Conservation (phyloP, 2,329 filamentous ascomycete genomes). For the Paraconiothyrium brasiliense region DNA sequence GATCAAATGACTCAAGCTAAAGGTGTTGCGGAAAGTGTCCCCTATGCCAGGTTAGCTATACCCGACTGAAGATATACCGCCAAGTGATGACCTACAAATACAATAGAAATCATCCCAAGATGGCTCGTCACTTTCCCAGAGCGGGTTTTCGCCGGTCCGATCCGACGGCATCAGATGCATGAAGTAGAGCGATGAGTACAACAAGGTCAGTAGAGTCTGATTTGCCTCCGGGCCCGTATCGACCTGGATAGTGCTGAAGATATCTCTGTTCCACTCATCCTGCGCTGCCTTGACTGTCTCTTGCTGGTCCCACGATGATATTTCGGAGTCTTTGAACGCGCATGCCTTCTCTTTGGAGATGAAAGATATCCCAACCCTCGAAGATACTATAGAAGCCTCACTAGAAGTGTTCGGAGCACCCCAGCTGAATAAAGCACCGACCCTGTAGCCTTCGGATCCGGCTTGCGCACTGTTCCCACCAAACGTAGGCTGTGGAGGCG, state of each 20-base stretch:
- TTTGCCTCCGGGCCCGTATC: constrained; percentile 64
- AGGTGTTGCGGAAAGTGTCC: constrained; percentile 72
- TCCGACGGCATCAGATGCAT: constrained; percentile 75
- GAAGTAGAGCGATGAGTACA: constrained; percentile 75
- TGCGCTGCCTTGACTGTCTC: constrained; percentile 50
- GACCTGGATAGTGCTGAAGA: constrained; percentile 67
- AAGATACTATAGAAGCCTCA: constrained; percentile 51
- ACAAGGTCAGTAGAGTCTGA: constrained; percentile 61
- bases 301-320: constrained; percentile 53
- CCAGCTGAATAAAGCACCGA: constrained; percentile 62
- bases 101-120: constrained; percentile 78
- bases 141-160: constrained; percentile 74
- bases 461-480: constrained; percentile 23
- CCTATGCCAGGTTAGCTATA: constrained; percentile 62
- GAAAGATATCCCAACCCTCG: constrained; percentile 60
- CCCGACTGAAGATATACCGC: constrained; percentile 56
- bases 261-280: constrained; percentile 56
- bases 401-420: constrained; percentile 38
- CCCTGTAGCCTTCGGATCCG: constrained; percentile 50
- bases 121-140: constrained; percentile 71
- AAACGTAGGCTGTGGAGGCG: constrained; percentile 21
- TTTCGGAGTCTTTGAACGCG: constrained; percentile 54
- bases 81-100: constrained; percentile 58
- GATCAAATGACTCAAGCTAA: constrained; percentile 67
- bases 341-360: constrained; percentile 60